Conservation (phyloP, 73 alveolate genomes). For the Halteria grandinella region DNA sequence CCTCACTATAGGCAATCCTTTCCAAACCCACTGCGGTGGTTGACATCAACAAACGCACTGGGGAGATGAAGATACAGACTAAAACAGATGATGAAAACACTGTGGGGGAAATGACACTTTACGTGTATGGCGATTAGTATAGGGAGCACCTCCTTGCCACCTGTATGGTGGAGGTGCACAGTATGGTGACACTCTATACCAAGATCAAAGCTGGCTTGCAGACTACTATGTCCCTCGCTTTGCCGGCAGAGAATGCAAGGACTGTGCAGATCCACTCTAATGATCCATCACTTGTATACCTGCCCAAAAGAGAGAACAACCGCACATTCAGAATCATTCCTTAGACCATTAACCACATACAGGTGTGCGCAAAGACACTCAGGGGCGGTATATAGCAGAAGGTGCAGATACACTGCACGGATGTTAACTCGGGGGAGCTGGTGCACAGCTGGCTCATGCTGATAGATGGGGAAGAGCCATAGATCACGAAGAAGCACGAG, state of each 20-base stretch:
- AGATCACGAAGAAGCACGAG: constrained; percentile 25
- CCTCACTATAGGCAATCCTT: constrained; percentile 19
- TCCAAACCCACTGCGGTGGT: constrained; percentile 43
- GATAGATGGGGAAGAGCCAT: constrained; percentile 59
- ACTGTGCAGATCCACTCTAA: constrained; percentile 29
- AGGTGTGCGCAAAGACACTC: constrained; percentile 39
- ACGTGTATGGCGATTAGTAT: constrained; percentile 56
- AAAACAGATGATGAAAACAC: constrained; percentile 33
- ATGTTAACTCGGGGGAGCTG: constrained; percentile 59
- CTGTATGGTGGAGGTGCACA: constrained; percentile 44
- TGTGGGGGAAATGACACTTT: neutral
- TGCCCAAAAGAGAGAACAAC: constrained; percentile 4
- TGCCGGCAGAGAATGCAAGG: constrained; percentile 76
- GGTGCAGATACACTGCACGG: constrained; percentile 54
- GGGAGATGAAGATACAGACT: constrained; percentile 7
- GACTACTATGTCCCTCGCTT: constrained; percentile 30
- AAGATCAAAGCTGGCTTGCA: constrained; percentile 67
- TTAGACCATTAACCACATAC: constrained; percentile 22
- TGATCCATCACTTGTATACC: constrained; percentile 37
- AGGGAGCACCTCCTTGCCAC: constrained; percentile 45
- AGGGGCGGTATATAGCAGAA: constrained; percentile 13
- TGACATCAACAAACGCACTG: constrained; percentile 7
- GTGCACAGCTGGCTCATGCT: constrained; percentile 63
- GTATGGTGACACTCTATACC: constrained; percentile 62
- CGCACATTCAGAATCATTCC: constrained; percentile 28